These are phyloP conservation scores for Thuja plicata DNA, from an alignment of 83 land plant species.

Conservation along the genomic window DNA sequence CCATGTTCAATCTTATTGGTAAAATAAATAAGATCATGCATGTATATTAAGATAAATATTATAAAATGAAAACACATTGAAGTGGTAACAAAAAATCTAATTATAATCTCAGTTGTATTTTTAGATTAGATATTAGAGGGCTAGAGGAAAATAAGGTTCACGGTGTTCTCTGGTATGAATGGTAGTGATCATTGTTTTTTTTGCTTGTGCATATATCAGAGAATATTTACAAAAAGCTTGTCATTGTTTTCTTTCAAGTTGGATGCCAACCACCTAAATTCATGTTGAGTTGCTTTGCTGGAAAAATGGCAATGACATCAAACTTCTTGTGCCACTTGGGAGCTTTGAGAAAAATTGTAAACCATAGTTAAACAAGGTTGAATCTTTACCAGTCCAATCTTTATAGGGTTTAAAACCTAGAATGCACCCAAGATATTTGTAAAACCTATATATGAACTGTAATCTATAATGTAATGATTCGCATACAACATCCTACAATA, in stretches of 20 bases:
- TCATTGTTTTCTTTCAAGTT: neutral
- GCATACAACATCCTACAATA: too few species aligned
- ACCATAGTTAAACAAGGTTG: neutral
- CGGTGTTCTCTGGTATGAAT: neutral
- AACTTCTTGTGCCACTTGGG: neutral
- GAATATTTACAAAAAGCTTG: neutral
- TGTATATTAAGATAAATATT: neutral
- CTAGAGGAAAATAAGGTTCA: neutral
- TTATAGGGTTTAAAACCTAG: neutral
- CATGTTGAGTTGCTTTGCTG: neutral
- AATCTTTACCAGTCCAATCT: neutral
- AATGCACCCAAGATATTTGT: neutral
- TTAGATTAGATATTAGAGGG: neutral
- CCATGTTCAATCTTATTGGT: neutral
- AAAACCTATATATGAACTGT: neutral
- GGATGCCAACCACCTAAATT: neutral
- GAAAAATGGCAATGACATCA: neutral
- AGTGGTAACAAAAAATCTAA: neutral
- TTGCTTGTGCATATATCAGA: neutral
- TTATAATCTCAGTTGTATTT: neutral
- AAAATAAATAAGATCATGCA: neutral
- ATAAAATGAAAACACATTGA: neutral
- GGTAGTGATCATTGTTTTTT: neutral
- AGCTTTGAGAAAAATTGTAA: neutral
- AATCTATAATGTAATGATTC: neutral